Base-by-base conservation (phyloP, 441 rosid species). In the Gossypium aridum region DNA sequence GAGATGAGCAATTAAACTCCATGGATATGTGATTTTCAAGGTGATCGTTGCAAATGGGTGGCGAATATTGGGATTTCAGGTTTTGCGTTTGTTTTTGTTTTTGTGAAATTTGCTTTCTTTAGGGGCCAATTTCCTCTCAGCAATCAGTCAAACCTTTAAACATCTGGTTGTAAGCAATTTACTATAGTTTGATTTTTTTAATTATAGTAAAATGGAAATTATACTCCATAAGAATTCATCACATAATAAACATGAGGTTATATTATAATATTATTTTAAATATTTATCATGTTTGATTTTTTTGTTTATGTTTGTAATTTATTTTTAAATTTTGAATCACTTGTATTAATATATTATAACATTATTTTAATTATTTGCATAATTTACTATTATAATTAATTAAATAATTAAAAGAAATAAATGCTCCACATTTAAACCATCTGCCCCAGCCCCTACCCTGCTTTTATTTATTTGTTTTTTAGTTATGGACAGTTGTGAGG, bases 1-100 rank as follows among this genome's bases (percentile, higher is more conserved):
- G 84, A 68, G 78, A 75, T 22, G 31, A 59, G 7, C 82, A 78
- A 75, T 73, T 83, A 71, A 69, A 74, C 26, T 77, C 72, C 83
- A 80, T 73, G 54, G 54, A 59, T 17, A 0, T 10, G 17, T 63
- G 13, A 34, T 12, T 17, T 23, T 45, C 7, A 34, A 13, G 74
- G 23, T 74, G 70, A 14, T 14, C 54, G 16, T 7, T 34, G 60
- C 16, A 63, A 28, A 43, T 60, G 68, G 75, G 59, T 60, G n/a
- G 28, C 1, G 16, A 37, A 54, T 59, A 17, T 70, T 68, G 26
- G 23, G 71, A 54, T 54, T 17, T 55, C 20, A 20, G 20, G 60
- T 20, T 25, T 25, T 66, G 73, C n/a, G n/a, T 22, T 49, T 16
- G 22, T 16, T 22, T 14, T 19, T 17, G 22, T 3, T 16, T 19